These are phyloP conservation scores for Citrus trifoliata DNA, from an alignment of 345 rosid genomes.

Conservation along the genomic window DNA sequence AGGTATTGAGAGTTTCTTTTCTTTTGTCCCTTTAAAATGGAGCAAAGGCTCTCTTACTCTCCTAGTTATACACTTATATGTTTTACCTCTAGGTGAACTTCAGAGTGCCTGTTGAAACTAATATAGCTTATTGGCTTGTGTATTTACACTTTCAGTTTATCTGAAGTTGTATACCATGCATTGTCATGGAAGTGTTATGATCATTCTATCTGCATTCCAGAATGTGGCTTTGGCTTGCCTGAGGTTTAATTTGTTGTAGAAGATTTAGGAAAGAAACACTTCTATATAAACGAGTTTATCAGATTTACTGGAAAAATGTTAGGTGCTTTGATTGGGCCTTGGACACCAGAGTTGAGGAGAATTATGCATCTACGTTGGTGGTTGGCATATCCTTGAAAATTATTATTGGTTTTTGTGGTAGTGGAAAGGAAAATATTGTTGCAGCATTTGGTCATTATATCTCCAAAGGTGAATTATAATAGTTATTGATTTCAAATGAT, in stretches of 20 bases:
- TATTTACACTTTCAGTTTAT: not conserved
- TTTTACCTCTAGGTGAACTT: not conserved
- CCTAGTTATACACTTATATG: not conserved
- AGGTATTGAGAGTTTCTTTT: constrained; percentile 32
- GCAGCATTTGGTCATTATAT: not conserved
- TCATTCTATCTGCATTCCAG: not conserved
- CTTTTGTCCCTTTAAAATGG: not conserved
- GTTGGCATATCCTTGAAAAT: not conserved
- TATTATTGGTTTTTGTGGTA: not conserved
- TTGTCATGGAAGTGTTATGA: not conserved
- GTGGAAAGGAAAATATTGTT: not conserved
- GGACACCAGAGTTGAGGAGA: too few relatives aligned
- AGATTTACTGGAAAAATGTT: not conserved
- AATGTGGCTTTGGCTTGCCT: not conserved
- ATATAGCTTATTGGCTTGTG: not conserved
- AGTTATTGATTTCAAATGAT: not conserved
- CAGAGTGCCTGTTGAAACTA: not conserved
- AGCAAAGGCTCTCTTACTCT: not conserved
- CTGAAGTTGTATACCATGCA: not conserved
- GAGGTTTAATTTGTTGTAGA: not conserved
- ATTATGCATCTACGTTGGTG: not conserved
- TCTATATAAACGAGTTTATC: not conserved
- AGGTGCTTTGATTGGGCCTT: not conserved
- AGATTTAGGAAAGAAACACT: not conserved
- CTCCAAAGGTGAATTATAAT: not conserved